Evolutionary conservation across 768 basidiomycete genomes (phyloP).

Genomic region (Wakefieldia striispora): DNA sequence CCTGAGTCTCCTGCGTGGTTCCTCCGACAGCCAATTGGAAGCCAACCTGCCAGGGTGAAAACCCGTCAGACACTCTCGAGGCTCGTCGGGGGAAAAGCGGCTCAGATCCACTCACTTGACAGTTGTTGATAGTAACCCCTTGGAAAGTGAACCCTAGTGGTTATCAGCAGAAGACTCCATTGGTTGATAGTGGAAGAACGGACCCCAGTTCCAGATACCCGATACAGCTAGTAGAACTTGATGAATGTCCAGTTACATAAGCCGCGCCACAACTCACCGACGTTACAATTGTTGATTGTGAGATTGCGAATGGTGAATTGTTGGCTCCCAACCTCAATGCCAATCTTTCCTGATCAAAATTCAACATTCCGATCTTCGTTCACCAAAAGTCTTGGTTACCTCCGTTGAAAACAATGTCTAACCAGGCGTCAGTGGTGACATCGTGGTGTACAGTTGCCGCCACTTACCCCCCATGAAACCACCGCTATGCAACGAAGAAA

Average conservation of each 20-base stretch:
- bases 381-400: conserved; percentile 11
- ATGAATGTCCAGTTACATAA: not conserved
- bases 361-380: not conserved
- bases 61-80: not conserved
- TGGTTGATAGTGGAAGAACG: not conserved
- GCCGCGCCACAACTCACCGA: conserved; percentile 25
- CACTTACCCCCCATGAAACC: conserved; percentile 55
- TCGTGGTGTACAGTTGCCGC: not conserved
- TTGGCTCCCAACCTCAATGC: conserved; percentile 75
- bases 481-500: conserved; percentile 26
- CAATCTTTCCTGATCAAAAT: conserved; percentile 38
- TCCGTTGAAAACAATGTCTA: conserved; percentile 45
- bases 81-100: no score
- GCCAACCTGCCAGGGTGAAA: conserved; percentile 32
- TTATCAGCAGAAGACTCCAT: not conserved
- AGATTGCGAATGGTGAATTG: conserved; percentile 73
- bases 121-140: conserved; percentile 45
- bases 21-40: conserved; percentile 46
- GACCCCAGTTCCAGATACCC: conserved; percentile 43
- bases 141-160: conserved; percentile 50
- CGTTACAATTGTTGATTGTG: conserved; percentile 45
- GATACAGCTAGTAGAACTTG: conserved; percentile 17
- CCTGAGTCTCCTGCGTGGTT: conserved; percentile 29
- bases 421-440: not conserved
- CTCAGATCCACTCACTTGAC: conserved; percentile 15